These are phyloP conservation scores for Asterella californica DNA, from an alignment of 225 moss, liverwort and hornwort species.

Conservation along the genomic window DNA sequence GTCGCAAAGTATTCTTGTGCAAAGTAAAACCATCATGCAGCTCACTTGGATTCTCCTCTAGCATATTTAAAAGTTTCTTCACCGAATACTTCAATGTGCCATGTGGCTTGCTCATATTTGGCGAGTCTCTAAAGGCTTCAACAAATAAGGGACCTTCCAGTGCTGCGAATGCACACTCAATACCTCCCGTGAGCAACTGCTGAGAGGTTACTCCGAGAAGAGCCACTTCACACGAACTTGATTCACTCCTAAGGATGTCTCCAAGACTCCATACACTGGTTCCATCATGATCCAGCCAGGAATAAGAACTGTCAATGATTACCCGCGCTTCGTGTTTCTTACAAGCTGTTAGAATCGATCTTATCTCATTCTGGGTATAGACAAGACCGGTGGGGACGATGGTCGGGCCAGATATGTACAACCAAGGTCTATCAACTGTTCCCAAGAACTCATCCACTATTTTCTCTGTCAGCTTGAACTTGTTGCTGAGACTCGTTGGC, in stretches of 20 bases:
- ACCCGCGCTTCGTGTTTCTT: conserved; percentile 64
- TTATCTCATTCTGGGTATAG: conserved; percentile 64
- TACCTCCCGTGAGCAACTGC: conserved; percentile 76
- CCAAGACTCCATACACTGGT: conserved; percentile 61
- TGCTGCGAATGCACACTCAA: conserved; percentile 90
- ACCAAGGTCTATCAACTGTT: conserved; percentile 65
- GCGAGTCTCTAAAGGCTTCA: conserved; percentile 82
- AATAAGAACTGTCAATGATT: conserved; percentile 79
- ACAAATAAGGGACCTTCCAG: conserved; percentile 61
- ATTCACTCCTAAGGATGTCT: conserved; percentile 29
- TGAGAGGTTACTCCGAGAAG: conserved; percentile 76
- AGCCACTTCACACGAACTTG: conserved; percentile 52
- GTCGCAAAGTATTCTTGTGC: conserved; percentile 63
- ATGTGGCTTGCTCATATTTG: conserved; percentile 81
- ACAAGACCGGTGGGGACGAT: conserved; percentile 70
- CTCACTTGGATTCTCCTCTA: conserved; percentile 56
- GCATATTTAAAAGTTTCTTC: conserved; percentile 75
- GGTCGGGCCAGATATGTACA: conserved; percentile 90
- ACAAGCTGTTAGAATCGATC: conserved; percentile 64
- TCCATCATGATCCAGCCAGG: conserved; percentile 68
- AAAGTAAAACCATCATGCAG: conserved; percentile 51
- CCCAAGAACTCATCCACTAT: conserved; percentile 52
- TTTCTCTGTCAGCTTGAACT: conserved; percentile 62
- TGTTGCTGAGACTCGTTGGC: conserved; percentile 50
- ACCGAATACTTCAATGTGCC: conserved; percentile 87